These are phyloP conservation scores for Irpex sp. DNA, from an alignment of 1,284 basidiomycete species.

Conservation along the genomic window DNA sequence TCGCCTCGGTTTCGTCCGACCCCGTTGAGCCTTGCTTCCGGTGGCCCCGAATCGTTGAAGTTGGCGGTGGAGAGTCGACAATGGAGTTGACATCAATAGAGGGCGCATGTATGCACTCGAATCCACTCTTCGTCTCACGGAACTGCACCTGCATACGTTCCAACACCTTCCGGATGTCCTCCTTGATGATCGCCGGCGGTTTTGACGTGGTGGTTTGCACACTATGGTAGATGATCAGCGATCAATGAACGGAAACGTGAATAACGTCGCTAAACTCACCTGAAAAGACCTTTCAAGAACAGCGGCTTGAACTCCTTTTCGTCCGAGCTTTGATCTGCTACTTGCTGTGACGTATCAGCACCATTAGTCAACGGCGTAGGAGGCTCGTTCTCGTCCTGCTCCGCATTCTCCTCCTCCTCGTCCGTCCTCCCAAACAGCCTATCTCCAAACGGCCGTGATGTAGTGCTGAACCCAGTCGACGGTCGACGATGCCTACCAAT, in stretches of 20 bases:
- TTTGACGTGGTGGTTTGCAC: slow-evolving; percentile 97
- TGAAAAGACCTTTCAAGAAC: slow-evolving; percentile 87
- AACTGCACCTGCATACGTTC: slow-evolving; percentile 95
- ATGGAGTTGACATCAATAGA: slow-evolving; percentile 87
- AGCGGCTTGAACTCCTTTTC: slow-evolving; percentile 81
- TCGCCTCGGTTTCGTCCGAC: slow-evolving; percentile 47
- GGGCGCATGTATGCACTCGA: slow-evolving; percentile 94
- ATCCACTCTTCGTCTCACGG: slow-evolving; percentile 86
- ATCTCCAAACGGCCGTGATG: slow-evolving; percentile 38
- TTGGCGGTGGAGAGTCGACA: slow-evolving; percentile 28
- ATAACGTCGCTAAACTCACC: slow-evolving; percentile 40
- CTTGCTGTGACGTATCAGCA: slow-evolving; percentile 24
- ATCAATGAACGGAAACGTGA: background rate
- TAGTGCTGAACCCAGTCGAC: slow-evolving; percentile 53
- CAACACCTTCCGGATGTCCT: slow-evolving; percentile 83
- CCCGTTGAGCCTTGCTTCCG: slow-evolving; percentile 47
- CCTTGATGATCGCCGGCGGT: slow-evolving; percentile 74
- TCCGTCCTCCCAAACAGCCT: slow-evolving; percentile 49
- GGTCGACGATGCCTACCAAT: slow-evolving; percentile 64
- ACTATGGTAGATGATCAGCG: slow-evolving; percentile 33
- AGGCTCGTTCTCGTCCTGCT: slow-evolving; percentile 32
- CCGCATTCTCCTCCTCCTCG: slow-evolving; percentile 40
- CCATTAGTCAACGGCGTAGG: slow-evolving; percentile 29
- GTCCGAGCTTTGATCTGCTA: slow-evolving; percentile 36
- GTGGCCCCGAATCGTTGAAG: slow-evolving; percentile 28